Evolutionary conservation across 768 basidiomycete species (phyloP), one percentile per base, ranked within the genome.

Genomic region (Lactarius sanguifluus): DNA sequence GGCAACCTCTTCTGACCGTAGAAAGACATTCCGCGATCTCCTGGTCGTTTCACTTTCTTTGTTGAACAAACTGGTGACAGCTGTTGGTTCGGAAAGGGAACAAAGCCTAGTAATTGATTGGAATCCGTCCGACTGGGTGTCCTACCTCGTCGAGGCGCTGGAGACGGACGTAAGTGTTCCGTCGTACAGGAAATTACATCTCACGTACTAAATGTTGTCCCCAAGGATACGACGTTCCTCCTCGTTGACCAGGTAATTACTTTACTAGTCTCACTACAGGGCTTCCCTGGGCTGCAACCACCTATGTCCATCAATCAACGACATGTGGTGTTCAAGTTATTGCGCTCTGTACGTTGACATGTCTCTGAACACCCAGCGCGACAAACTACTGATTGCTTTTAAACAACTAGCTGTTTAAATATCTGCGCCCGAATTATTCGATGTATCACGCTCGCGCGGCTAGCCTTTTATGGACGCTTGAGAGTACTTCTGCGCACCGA

Each of bases 381-480:
- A 57, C 12, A n/a, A 7, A 12, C 50, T 55, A 23, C 55, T 67
- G 34, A 73, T 55, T 50, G 5, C 59, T 34, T 32, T 23, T 56
- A 30, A 52, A 56, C 25, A 40, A 30, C 78, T 64, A 91, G 81
- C 80, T 97, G 2, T 79, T 96, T 67, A 80, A 78, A 61, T 97
- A 93, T 75, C 82, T 99, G 30, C 81, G 83, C 12, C 82, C 86
- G 0, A 78, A 89, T 52, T 85, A 76, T 69, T 79, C 88, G 0
- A 79, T 84, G 1, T 96, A 93, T 74, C 95, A 98, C 75, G 83
- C 86, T 59, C 89, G 94, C 25, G 85, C 91, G 9, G 90, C 92
- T 32, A 87, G 81, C 71, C 78, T 97, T 36, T 81, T 98, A 20
- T 98, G 96, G 95, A 81, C 83, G 0, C 76, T 97, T 47, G 86